phyloP scores from a whole-genome alignment of 495 filamentous ascomycete species.

The Trichoderma virens region DNA sequence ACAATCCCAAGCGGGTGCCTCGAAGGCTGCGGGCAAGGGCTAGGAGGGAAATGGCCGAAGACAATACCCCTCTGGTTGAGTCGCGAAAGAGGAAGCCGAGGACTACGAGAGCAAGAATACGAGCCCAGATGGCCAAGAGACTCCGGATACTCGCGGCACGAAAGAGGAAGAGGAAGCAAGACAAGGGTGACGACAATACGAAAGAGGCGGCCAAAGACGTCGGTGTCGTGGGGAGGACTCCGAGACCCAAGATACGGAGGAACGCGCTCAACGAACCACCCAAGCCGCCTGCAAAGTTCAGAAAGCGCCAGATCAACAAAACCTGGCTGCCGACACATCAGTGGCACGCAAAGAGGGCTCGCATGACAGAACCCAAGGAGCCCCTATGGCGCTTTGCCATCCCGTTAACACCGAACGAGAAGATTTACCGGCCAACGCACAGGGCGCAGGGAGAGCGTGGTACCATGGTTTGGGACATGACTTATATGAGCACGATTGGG shows the following conservation, averaged over 20 bases:
- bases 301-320: conserved; percentile 81
- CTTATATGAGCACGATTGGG: conserved; percentile 83
- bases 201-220: conserved; percentile 10
- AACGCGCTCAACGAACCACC: conserved; percentile 60
- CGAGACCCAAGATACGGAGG: conserved; percentile 62
- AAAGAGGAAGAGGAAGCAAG: conserved; percentile 46
- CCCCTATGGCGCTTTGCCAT: conserved; percentile 86
- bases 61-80: conserved; percentile 83
- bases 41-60: conserved; percentile 74
- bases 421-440: conserved; percentile 82
- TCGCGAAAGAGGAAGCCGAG: conserved; percentile 62
- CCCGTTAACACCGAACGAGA: conserved; percentile 75
- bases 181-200: conserved; percentile 18
- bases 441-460: conserved; percentile 55
- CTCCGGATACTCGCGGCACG: conserved; percentile 57
- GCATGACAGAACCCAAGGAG: conserved; percentile 69
- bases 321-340: conserved; percentile 93
- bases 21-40: conserved; percentile 64
- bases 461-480: conserved; percentile 84
- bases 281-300: conserved; percentile 60
- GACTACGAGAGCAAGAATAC: conserved; percentile 58
- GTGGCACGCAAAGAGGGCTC: conserved; percentile 87
- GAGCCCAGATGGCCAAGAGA: conserved; percentile 74
- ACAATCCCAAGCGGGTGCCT: conserved; percentile 91
- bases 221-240: conserved; percentile 19